Conservation (phyloP, 2,329 filamentous ascomycete genomes). For the Talaromyces pinophilus region DNA sequence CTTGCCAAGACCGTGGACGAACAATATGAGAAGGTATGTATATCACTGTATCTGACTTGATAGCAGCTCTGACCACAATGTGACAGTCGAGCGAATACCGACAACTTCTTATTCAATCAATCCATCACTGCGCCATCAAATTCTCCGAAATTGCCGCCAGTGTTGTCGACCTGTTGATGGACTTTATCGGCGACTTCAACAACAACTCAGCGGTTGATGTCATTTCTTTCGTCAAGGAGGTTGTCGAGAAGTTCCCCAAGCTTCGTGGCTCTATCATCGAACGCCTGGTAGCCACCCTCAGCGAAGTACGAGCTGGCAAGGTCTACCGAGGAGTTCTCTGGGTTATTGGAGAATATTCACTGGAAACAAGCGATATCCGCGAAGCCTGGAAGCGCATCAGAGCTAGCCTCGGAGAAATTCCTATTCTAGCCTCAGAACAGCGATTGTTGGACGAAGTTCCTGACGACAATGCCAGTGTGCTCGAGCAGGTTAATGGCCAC, state of each 20-base stretch:
- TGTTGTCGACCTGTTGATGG: conserved; percentile 96
- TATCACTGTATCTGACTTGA: conserved; percentile 24
- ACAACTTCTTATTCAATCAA: conserved; percentile 91
- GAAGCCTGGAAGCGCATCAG: conserved; percentile 97
- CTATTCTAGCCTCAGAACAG: conserved; percentile 93
- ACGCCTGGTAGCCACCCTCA: conserved; percentile 83
- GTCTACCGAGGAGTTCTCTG: conserved; percentile 95
- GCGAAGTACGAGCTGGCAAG: conserved; percentile 93
- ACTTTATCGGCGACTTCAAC: conserved; percentile 98
- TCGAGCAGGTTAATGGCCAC: conserved; percentile 76
- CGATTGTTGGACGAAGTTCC: conserved; percentile 80
- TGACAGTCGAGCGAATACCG: conserved; percentile 81
- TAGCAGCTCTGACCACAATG: neutral
- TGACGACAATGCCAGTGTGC: conserved; percentile 66
- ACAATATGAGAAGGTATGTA: conserved; percentile 82
- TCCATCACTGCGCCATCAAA: conserved; percentile 98
- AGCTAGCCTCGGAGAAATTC: conserved; percentile 91
- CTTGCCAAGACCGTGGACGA: conserved; percentile 96
- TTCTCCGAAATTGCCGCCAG: conserved; percentile 97
- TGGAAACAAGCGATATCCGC: conserved; percentile 89
- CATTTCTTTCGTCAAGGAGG: conserved; percentile 98
- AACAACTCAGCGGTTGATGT: conserved; percentile 96
- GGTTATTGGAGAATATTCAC: conserved; percentile 96
- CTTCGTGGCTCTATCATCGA: conserved; percentile 84
- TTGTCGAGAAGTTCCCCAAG: conserved; percentile 95